Base-by-base conservation (phyloP, 805 yeast species). In the Wickerhamiella dianesei region DNA sequence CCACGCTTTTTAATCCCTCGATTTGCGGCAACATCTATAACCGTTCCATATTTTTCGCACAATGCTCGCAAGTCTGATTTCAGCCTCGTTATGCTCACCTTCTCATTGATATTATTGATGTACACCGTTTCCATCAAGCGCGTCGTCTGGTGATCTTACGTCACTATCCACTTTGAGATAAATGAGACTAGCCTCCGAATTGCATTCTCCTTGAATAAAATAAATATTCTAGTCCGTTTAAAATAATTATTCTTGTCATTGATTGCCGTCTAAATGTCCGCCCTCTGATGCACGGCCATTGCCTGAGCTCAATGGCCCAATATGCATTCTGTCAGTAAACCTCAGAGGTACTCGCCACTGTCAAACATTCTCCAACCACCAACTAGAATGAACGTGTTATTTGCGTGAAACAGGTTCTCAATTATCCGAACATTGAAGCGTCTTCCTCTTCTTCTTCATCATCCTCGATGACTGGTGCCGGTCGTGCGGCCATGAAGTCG, bases 371-470 rank as follows among this genome's bases (percentile, higher is more conserved):
- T n/a, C n/a, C n/a, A n/a, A n/a, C n/a, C n/a, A n/a, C n/a, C n/a
- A n/a, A n/a, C n/a, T n/a, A n/a, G n/a, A n/a, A n/a, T n/a, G n/a
- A n/a, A n/a, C n/a, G n/a, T n/a, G n/a, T n/a, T n/a, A n/a, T n/a
- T n/a, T n/a, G n/a, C n/a, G n/a, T n/a, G n/a, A n/a, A n/a, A n/a
- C n/a, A n/a, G n/a, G n/a, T n/a, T n/a, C n/a, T n/a, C 6, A 3
- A 4, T 44, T 59, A 81, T 1, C 89, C 95, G 59, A 82, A 86
- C 72, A 83, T 76, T 12, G 32, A 25, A 25, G 32, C 32, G 29
- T 84, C 89, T 43, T 66, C 70, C 79, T 86, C 79, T 42, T 69
- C 82, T 44, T 78, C 87, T 45, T 80, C 84, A 45, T 75, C 75
- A 43, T 76, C 77, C 18, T 70, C 82, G 45, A 76, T 79, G 9